Base-by-base conservation (phyloP, 208 protist genomes). In the Trypanosoma lewisi region DNA sequence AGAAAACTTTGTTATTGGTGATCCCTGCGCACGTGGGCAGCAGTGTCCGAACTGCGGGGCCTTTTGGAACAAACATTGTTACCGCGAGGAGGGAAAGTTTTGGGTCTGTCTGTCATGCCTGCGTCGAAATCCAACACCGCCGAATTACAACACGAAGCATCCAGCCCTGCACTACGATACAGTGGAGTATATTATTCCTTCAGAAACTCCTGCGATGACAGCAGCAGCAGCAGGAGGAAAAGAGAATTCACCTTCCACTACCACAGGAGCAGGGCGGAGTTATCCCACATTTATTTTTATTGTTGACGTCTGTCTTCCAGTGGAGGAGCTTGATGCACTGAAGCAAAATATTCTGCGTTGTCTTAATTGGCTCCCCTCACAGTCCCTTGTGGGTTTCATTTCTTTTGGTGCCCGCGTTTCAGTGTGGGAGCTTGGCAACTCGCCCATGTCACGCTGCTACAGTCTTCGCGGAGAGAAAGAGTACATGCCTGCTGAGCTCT, bases 381-480 rank as follows among this genome's bases (percentile, higher is more conserved):
- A 97, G 63, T 84, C 98, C 1, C 79, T 98, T 16, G 91, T 99
- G 21, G 98, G 98, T 17, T 78, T 98, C 17, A 97, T 99, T 58
- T 98, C 98, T 2, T 99, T 98, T 70, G 98, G 97, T 17, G 87
- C 94, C 7, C 96, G 84, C 27, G 89, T 98, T 47, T 61, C 67
- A 0, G 79, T 96, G 33, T 92, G 89, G 83, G 85, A 97, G 54
- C 60, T 97, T 12, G 72, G 77, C 45, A 54, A 37, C 25, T 21
- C 54, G 23, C 36, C 55, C 0, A 48, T 97, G 21, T 61, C 91
- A 16, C 83, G 87, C 56, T 80, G 93, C 56, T 81, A 89, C 67
- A 69, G 68, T 34, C 63, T 93, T 28, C 88, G 83, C 11, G 90
- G 87, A 44, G 77, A 87, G 19, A 63, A 55, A 19, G 51, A 63